Conservation (phyloP, 805 yeast species). For the Candida xiaguanensis region DNA sequence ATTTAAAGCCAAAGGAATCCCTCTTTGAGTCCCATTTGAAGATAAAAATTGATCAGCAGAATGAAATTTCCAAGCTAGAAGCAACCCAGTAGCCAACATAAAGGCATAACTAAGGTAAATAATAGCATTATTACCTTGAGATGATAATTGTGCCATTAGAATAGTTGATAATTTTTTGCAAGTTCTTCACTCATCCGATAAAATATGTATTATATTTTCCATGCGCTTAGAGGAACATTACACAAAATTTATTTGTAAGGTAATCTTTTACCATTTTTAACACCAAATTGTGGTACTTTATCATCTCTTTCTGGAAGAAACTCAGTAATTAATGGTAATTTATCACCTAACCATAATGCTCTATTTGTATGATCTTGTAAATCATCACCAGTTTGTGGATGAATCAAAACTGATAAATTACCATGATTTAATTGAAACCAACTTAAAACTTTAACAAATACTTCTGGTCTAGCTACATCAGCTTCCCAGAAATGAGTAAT, state of each 20-base stretch:
- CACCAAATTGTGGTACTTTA: conserved; percentile 26
- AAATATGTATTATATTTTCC: conserved; percentile 3
- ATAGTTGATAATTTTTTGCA: too few relatives aligned
- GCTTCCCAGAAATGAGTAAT: conserved; percentile 32
- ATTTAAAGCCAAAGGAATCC: conserved; percentile 78
- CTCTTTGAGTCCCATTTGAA: conserved; percentile 77
- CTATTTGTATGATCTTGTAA: conserved; percentile 22
- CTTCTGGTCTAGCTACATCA: conserved; percentile 28
- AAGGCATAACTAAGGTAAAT: conserved; percentile 39
- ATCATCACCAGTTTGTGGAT: conserved; percentile 31
- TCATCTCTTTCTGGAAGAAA: conserved; percentile 11
- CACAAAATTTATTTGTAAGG: neutral
- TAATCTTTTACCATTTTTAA: conserved; percentile 17
- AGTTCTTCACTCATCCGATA: too few relatives aligned
- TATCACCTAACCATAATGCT: conserved; percentile 29
- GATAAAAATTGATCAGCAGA: conserved; percentile 60
- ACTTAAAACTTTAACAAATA: conserved; percentile 22
- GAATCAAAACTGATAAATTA: conserved; percentile 27
- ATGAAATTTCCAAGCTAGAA: conserved; percentile 53
- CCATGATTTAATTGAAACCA: conserved; percentile 33
- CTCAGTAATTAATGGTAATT: conserved; percentile 16
- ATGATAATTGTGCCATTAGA: conserved; percentile 26
- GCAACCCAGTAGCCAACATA: conserved; percentile 36
- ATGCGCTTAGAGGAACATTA: conserved; percentile 5
- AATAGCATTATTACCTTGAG: conserved; percentile 42